phyloP scores from a whole-genome alignment of 129 eudicot species.

The Glebionis coronaria region DNA sequence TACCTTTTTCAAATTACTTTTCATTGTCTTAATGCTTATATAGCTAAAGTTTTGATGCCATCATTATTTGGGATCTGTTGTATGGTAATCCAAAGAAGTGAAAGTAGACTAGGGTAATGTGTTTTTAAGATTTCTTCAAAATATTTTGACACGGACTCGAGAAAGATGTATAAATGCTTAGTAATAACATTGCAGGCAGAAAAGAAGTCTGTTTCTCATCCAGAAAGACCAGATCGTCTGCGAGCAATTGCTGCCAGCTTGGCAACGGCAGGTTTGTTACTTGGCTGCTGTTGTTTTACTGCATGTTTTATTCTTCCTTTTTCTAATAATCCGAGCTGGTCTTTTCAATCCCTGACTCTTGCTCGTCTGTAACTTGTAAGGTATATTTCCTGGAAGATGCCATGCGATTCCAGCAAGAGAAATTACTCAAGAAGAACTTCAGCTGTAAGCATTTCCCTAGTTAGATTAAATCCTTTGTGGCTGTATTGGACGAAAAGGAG shows the following conservation, averaged over 20 bases:
- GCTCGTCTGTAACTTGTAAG: constrained; percentile 30
- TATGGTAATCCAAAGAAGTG: neutral
- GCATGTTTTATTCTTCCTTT: too few species aligned
- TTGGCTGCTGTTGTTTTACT: too few species aligned
- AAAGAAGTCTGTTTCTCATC: too few species aligned
- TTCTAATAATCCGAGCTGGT: neutral
- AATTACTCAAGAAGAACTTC: constrained; percentile 78
- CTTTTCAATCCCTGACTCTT: neutral
- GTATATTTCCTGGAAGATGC: constrained; percentile 94
- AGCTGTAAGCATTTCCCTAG: constrained; percentile 39
- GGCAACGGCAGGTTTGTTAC: neutral
- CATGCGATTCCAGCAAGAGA: constrained; percentile 74
- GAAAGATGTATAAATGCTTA: too few species aligned
- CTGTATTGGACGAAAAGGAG: neutral
- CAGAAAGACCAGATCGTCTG: too few species aligned
- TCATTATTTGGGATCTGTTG: constrained; percentile 3
- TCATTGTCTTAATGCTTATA: constrained; percentile 2
- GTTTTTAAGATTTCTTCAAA: neutral
- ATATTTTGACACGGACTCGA: too few species aligned
- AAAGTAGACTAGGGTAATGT: neutral
- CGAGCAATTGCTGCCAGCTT: constrained; percentile 16
- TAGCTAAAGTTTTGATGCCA: neutral
- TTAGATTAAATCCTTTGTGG: constrained; percentile 13
- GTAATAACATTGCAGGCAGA: too few species aligned
- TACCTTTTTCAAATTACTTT: neutral